Conservation (phyloP, 75 land plant genomes). For the Cupressus sempervirens region DNA sequence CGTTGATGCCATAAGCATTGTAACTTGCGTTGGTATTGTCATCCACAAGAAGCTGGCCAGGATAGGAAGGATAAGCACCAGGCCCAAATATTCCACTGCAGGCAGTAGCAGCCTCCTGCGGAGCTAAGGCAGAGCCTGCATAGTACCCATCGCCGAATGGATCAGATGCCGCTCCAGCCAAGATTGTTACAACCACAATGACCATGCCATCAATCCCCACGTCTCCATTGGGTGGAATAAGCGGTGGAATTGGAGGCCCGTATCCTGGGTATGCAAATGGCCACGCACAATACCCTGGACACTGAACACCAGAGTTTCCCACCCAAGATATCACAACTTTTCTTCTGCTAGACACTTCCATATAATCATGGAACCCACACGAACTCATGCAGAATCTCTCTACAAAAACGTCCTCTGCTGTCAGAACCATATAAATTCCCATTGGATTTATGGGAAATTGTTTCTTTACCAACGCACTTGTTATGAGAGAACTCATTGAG, state of each 20-base stretch:
- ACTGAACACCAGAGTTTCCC: constrained; percentile 33
- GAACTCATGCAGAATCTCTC: constrained; percentile 70
- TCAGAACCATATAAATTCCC: constrained; percentile 54
- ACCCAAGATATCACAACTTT: constrained; percentile 33
- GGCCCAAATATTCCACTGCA: constrained; percentile 34
- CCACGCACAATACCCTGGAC: constrained; percentile 43
- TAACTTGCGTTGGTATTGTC: constrained; percentile 18
- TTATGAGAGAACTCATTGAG: constrained; percentile 13
- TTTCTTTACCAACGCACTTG: constrained; percentile 7
- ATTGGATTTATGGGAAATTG: constrained; percentile 19
- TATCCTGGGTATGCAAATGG: constrained; percentile 22
- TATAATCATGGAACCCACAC: constrained; percentile 53
- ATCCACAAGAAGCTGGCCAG: constrained; percentile 22
- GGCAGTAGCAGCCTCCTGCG: constrained; percentile 32
- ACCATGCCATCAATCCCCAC: constrained; percentile 43
- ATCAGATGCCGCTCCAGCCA: constrained; percentile 31
- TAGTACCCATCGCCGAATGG: constrained; percentile 27
- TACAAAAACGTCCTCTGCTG: constrained; percentile 56
- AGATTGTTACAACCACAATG: constrained; percentile 26
- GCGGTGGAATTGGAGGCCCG: constrained; percentile 10
- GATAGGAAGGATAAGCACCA: constrained; percentile 36
- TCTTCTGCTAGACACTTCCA: background rate
- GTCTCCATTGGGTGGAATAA: constrained; percentile 41
- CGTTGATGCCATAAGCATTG: constrained; percentile 25
- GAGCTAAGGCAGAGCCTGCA: constrained; percentile 25